These are phyloP conservation scores for Viola pubescens DNA, from an alignment of 441 rosid species.

Conservation along the genomic window DNA sequence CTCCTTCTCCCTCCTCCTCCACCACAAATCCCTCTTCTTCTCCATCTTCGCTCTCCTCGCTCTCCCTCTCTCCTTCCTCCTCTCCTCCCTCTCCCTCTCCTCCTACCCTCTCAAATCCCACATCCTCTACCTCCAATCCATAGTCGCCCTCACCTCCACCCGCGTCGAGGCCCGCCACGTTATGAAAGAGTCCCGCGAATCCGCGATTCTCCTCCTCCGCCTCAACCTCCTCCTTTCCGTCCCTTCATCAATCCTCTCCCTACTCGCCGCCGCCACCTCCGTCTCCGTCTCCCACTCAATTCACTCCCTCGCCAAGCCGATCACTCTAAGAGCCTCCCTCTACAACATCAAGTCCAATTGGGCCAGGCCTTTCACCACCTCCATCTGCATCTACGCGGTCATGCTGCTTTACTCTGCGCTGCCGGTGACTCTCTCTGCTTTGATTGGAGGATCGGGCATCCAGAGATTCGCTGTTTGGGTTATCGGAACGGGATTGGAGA, in stretches of 20 bases:
- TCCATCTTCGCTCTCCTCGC: background rate
- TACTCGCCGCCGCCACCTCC: slow-evolving; percentile 38
- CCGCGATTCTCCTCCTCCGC: slow-evolving; percentile 47
- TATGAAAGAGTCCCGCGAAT: slow-evolving; percentile 53
- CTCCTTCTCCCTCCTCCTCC: background rate
- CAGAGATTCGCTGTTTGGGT: slow-evolving; percentile 21
- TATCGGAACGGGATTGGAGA: slow-evolving; percentile 27
- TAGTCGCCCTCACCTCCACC: slow-evolving; percentile 43
- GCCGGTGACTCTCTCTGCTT: slow-evolving; percentile 23
- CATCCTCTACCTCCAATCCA: slow-evolving; percentile 48
- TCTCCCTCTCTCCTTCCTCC: slow-evolving; percentile 6
- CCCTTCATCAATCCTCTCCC: slow-evolving; percentile 51
- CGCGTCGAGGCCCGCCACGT: slow-evolving; percentile 60
- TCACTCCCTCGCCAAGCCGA: slow-evolving; percentile 21
- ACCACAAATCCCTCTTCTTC: background rate
- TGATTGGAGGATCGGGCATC: slow-evolving; percentile 11
- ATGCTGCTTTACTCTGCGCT: slow-evolving; percentile 34
- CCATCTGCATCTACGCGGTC: slow-evolving; percentile 39
- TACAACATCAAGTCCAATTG: slow-evolving; percentile 31
- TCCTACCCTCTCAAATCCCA: slow-evolving; percentile 12
- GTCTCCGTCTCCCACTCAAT: slow-evolving; percentile 30
- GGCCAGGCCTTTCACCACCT: slow-evolving; percentile 43
- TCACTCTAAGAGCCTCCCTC: slow-evolving; percentile 22
- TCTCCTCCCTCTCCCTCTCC: slow-evolving; percentile 5
- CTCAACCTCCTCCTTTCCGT: slow-evolving; percentile 35